These are phyloP conservation scores for Trichophaea hybrida DNA, from an alignment of 2,329 filamentous ascomycete species.

Conservation along the genomic window DNA sequence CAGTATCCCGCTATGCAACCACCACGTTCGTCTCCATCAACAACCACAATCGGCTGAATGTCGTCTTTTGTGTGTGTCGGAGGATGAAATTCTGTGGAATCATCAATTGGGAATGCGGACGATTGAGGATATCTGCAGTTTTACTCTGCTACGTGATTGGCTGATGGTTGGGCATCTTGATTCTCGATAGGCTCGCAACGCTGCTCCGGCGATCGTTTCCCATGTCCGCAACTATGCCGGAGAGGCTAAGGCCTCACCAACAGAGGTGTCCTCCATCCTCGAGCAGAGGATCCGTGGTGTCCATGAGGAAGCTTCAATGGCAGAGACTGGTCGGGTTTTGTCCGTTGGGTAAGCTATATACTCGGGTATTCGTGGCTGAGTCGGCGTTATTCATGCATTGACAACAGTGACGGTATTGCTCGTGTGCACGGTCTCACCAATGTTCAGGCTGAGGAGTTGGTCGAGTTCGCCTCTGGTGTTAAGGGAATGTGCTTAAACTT, in stretches of 20 bases:
- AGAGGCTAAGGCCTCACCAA: constrained; percentile 88
- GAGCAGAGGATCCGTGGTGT: constrained; percentile 98
- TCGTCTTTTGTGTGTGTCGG: constrained; percentile 26
- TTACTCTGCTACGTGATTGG: constrained; percentile 20
- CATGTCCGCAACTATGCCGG: constrained; percentile 76
- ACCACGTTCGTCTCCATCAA: not conserved
- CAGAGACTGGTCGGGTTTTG: constrained; percentile 97
- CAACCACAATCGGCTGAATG: constrained; percentile 32
- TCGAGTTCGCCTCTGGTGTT: constrained; percentile 99
- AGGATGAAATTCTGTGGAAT: constrained; percentile 30
- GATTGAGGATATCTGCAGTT: not conserved
- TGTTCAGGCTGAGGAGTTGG: constrained; percentile 98
- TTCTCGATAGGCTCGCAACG: constrained; percentile 60
- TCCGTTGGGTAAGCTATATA: constrained; percentile 72
- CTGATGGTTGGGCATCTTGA: constrained; percentile 20
- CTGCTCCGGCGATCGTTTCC: constrained; percentile 62
- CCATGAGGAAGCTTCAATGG: constrained; percentile 87
- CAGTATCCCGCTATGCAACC: not conserved
- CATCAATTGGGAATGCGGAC: constrained; percentile 24
- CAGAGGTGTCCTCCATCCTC: constrained; percentile 97
- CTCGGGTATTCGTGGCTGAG: constrained; percentile 10
- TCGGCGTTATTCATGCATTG: constrained; percentile 11
- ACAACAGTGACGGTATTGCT: constrained; percentile 92
- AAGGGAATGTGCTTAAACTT: constrained; percentile 99
- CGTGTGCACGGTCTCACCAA: constrained; percentile 99